Base-by-base conservation (phyloP, 106 monocot genomes). In the Cymbidium sinense region DNA sequence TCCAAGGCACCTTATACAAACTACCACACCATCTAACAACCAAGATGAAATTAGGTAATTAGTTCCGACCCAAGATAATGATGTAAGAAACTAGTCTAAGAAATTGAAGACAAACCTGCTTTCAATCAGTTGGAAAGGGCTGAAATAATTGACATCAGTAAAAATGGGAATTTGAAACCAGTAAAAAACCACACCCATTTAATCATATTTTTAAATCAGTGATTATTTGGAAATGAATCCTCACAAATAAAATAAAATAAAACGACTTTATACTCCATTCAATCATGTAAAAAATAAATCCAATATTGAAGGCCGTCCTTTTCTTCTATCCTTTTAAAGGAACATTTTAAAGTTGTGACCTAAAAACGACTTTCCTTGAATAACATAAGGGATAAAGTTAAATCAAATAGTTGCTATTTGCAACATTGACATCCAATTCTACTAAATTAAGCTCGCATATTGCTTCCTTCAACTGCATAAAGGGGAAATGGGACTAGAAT, bases 281-380 rank as follows among this genome's bases (percentile, higher is more conserved):
- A 61, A 61, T 61, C 61, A 62, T 62, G 27, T 62, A 62, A 62
- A 25, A 62, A 62, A 62, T 62, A 1, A 62, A 62, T 62, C 61
- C 61, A 25, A 62, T 8, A 62, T 62, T 23, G 61, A 27, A 62
- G 27, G 25, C 1, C 27, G 27, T 62, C 61, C n/a, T 2, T 0
- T 62, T 27, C 27, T 27, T 62, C 61, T 62, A 25, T 62, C 1
- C 25, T 62, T 25, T 27, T 25, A 62, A 62, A 62, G 27, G 27
- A 25, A 5, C 7, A 5, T 62, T n/a, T 9, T 25, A 62, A 25
- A 62, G 0, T 28, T 27, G 27, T 27, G 10, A 62, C 27, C 23
- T 15, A 58, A 62, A 27, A n/a, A 27, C 11, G 61, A 62, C 25
- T 62, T 62, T 27, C 27, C 27, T 25, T 62, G n/a, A 62, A 5